phyloP scores from a whole-genome alignment of 2,329 filamentous ascomycete species.

The Colletotrichum coccodes region DNA sequence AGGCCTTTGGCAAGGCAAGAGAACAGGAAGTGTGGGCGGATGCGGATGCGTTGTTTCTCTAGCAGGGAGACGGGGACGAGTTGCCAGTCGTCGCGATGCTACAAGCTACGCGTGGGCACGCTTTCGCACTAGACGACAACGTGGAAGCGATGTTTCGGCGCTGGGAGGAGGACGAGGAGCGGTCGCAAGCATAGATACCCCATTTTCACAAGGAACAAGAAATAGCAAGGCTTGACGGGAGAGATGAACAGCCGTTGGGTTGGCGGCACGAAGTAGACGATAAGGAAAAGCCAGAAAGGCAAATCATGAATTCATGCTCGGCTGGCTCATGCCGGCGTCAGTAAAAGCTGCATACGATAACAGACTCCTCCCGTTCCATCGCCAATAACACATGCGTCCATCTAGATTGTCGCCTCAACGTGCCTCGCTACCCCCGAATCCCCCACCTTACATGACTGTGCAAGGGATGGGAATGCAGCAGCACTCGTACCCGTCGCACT shows the following conservation, averaged over 20 bases:
- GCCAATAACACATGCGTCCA: background rate
- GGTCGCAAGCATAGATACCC: constrained; percentile 4
- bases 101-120: too few relatives aligned
- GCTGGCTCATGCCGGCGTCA: background rate
- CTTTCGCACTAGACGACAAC: background rate
- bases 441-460: constrained; percentile 54
- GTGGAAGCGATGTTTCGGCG: background rate
- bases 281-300: background rate
- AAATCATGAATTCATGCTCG: constrained; percentile 10
- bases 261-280: background rate
- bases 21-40: constrained; percentile 51
- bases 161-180: background rate
- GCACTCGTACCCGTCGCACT: constrained; percentile 62
- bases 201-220: background rate
- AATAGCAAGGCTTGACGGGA: too few relatives aligned
- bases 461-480: constrained; percentile 66
- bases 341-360: background rate
- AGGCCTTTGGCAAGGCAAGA: background rate
- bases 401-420: background rate
- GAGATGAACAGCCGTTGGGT: background rate
- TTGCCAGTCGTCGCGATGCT: background rate
- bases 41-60: constrained; percentile 53
- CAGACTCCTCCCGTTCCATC: background rate
- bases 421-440: background rate
- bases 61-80: constrained; percentile 17